phyloP scores from a whole-genome alignment of 2,329 filamentous ascomycete genomes.

The Drechmeria coniospora region DNA sequence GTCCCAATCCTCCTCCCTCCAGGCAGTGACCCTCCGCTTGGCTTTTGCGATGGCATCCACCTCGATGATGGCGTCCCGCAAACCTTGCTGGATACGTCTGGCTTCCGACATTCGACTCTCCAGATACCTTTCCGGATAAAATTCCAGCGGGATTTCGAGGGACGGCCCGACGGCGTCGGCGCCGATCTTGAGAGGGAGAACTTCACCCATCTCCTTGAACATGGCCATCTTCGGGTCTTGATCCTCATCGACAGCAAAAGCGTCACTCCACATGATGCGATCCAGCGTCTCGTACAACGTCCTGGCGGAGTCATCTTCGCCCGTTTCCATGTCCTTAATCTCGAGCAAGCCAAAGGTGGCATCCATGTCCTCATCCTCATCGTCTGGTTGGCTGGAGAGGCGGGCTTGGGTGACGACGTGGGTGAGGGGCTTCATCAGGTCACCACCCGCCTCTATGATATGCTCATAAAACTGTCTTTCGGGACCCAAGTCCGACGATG shows the following conservation, averaged over 20 bases:
- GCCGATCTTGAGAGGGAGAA: slow-evolving; percentile 31
- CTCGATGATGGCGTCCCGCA: slow-evolving; percentile 16
- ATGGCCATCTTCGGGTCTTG: slow-evolving; percentile 25
- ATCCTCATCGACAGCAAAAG: slow-evolving; percentile 19
- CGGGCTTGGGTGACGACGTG: slow-evolving; percentile 15
- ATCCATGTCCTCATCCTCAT: slow-evolving; percentile 19
- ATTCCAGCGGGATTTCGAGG: slow-evolving; percentile 33
- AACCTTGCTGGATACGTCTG: slow-evolving; percentile 24
- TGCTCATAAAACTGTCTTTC: slow-evolving; percentile 30
- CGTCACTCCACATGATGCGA: slow-evolving; percentile 30
- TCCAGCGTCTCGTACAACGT: slow-evolving; percentile 34
- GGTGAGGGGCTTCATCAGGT: slow-evolving; percentile 15
- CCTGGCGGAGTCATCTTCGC: slow-evolving; percentile 21
- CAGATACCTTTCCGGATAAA: slow-evolving; percentile 41
- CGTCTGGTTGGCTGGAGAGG: slow-evolving; percentile 15
- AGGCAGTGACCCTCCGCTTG: slow-evolving; percentile 13
- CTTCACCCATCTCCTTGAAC: slow-evolving; percentile 31
- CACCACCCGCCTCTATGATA: slow-evolving; percentile 16
- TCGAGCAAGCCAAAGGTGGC: slow-evolving; percentile 27
- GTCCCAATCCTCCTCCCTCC: slow-evolving; percentile 10
- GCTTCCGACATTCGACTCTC: slow-evolving; percentile 28
- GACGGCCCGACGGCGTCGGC: slow-evolving; percentile 24
- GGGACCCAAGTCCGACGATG: slow-evolving; percentile 16
- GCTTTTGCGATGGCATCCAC: slow-evolving; percentile 10
- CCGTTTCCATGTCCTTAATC: slow-evolving; percentile 19